A percentile compares a stretch with the other conserved stretches of the same genome.
These are phyloP conservation scores for Penstemon barbatus DNA, from an alignment of 257 asterid species.

Conservation along the genomic window DNA sequence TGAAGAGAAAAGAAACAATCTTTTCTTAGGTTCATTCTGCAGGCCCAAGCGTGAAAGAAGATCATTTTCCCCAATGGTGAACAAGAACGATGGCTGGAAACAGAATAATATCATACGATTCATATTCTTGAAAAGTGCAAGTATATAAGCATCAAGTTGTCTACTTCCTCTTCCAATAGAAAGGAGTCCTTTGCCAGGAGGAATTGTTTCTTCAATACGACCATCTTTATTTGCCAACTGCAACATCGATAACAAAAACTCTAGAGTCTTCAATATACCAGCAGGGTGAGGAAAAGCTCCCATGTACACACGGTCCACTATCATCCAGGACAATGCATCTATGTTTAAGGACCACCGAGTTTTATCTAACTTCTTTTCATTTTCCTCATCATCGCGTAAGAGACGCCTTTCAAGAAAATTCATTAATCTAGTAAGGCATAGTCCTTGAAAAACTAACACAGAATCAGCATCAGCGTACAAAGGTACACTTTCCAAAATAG, in stretches of 20 bases:
- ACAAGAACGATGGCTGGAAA: conserved; percentile 91
- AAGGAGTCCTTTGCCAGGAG: conserved; percentile 78
- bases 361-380: conserved; percentile 84
- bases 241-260: conserved; percentile 90
- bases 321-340: conserved; percentile 86
- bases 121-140: conserved; percentile 72
- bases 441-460: conserved; percentile 88
- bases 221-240: conserved; percentile 99
- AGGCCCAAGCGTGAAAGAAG: conserved; percentile 73
- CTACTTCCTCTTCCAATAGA: conserved; percentile 96
- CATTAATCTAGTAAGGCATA: conserved; percentile 90
- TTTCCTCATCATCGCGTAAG: conserved; percentile 92
- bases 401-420: conserved; percentile 95
- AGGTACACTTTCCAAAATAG: conserved; percentile 83
- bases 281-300: conserved; percentile 97
- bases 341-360: conserved; percentile 83
- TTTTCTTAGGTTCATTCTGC: conserved; percentile 69
- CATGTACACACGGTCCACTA: conserved; percentile 93
- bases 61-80: conserved; percentile 84
- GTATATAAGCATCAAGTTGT: conserved; percentile 80
- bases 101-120: conserved; percentile 84
- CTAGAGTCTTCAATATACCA: conserved; percentile 80
- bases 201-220: conserved; percentile 82
- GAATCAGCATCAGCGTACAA: conserved; percentile 81
- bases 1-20: conserved; percentile 38